These are phyloP conservation scores for Backusella circina DNA, from an alignment of 192 early-diverging fungal species.

Conservation along the genomic window DNA sequence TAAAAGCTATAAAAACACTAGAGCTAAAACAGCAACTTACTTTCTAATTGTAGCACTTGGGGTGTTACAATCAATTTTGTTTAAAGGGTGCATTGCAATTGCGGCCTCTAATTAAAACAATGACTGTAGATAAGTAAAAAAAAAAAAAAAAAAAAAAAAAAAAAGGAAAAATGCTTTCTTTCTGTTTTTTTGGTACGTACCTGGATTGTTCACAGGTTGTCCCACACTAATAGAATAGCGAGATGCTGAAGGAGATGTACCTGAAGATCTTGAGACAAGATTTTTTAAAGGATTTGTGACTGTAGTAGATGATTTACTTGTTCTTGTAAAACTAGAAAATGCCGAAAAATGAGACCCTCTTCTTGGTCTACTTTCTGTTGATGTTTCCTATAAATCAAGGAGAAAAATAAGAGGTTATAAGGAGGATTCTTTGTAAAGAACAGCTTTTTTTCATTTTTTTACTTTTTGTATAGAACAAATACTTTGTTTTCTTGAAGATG, in stretches of 20 bases:
- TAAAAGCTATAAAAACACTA: background rate
- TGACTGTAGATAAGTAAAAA: background rate
- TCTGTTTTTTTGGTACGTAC: slow-evolving; percentile 23
- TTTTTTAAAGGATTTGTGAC: slow-evolving; percentile 10
- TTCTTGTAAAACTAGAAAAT: slow-evolving; percentile 18
- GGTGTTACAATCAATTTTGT: slow-evolving; percentile 7
- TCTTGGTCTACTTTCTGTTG: slow-evolving; percentile 10
- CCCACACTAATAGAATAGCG: slow-evolving; percentile 31
- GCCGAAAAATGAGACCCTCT: slow-evolving; percentile 19
- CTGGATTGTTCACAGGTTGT: slow-evolving; percentile 44
- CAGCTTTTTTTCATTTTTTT: background rate
- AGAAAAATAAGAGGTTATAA: background rate
- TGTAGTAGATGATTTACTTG: slow-evolving; percentile 11
- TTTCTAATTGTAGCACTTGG: background rate
- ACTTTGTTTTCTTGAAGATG: slow-evolving; percentile 7
- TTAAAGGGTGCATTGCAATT: slow-evolving; percentile 49
- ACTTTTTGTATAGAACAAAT: background rate
- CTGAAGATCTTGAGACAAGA: slow-evolving; percentile 7
- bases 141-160: slow-evolving; percentile 12
- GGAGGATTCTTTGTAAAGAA: background rate
- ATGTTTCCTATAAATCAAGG: slow-evolving; percentile 6
- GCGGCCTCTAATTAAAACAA: slow-evolving; percentile 44
- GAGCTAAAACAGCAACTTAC: background rate
- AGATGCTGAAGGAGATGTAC: slow-evolving; percentile 6
- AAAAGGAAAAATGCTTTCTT: background rate